Conservation (phyloP, 495 filamentous ascomycete genomes). For the Penicillium coffeae region DNA sequence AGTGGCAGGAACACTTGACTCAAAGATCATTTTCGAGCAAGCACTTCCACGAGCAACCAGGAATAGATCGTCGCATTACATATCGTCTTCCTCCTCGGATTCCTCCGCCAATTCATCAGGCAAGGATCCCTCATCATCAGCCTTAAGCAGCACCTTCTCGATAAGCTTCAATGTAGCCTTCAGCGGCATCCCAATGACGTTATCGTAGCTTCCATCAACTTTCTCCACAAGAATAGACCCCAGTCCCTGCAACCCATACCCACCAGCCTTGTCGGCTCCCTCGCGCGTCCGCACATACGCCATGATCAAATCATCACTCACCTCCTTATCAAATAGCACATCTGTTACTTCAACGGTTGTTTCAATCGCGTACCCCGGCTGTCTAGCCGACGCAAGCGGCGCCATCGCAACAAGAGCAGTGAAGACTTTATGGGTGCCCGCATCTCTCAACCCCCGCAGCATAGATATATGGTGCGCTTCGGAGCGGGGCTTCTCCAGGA, state of each 20-base stretch:
- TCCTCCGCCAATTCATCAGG: conserved; percentile 21
- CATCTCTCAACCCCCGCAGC: conserved; percentile 75
- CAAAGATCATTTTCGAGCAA: no score
- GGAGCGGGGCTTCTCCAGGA: conserved; percentile 84
- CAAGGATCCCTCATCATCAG: conserved; percentile 51
- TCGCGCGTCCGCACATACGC: conserved; percentile 88
- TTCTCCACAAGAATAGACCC: conserved; percentile 82
- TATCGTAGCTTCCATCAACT: conserved; percentile 87
- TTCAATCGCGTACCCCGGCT: conserved; percentile 83
- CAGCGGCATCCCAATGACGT: conserved; percentile 92
- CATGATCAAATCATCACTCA: conserved; percentile 77
- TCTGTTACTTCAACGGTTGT: conserved; percentile 80
- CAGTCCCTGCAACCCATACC: conserved; percentile 88
- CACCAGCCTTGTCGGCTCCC: conserved; percentile 93
- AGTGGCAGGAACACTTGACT: no score
- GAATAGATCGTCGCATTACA: conserved; percentile 7
- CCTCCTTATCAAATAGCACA: conserved; percentile 71
- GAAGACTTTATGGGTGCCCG: conserved; percentile 67
- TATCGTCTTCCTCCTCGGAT: conserved; percentile 32
- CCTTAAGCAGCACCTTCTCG: conserved; percentile 67
- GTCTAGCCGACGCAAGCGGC: conserved; percentile 66
- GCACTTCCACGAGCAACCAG: background rate
- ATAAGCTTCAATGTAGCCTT: conserved; percentile 75
- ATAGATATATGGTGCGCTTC: conserved; percentile 79
- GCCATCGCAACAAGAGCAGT: conserved; percentile 80